Conservation (phyloP, 306 rosid genomes). For the Fragaria ananassa region DNA sequence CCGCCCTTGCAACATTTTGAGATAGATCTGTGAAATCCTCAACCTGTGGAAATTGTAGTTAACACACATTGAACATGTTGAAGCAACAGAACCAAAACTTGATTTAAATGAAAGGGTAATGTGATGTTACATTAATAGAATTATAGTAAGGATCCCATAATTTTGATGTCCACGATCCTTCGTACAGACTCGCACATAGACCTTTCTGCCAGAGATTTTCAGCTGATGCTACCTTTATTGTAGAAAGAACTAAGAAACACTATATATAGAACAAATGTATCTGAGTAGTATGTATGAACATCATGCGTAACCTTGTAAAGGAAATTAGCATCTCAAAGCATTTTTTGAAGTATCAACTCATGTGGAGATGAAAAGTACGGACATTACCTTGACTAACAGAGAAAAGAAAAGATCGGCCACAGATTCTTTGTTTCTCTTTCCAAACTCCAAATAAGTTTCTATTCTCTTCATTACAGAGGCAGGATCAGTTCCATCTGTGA, state of each 20-base stretch:
- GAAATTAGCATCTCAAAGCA: background rate
- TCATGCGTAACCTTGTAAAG: background rate
- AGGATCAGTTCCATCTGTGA: slow-evolving; percentile 21
- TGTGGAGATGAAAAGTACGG: background rate
- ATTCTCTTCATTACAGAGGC: slow-evolving; percentile 2
- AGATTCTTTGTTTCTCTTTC: slow-evolving; percentile 11
- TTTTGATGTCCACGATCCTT: slow-evolving; percentile 16
- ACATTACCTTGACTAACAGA: slow-evolving; percentile 13
- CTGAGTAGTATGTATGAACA: background rate
- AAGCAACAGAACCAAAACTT: background rate
- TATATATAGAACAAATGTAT: background rate
- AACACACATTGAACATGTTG: background rate
- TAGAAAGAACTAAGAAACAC: background rate
- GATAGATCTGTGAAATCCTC: slow-evolving; percentile 13
- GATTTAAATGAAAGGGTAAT: background rate
- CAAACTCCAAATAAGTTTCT: background rate
- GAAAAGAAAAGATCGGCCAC: slow-evolving; percentile 12
- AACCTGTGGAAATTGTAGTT: slow-evolving; percentile 13
- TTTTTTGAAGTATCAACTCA: background rate
- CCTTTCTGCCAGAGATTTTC: slow-evolving; percentile 12
- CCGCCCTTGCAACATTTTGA: slow-evolving; percentile 15
- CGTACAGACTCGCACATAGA: slow-evolving; percentile 13
- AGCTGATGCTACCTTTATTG: slow-evolving; percentile 6
- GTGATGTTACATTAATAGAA: slow-evolving; percentile 4
- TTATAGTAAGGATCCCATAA: slow-evolving; percentile 12